Conservation (phyloP, 768 basidiomycete species). For the Tricholoma bakamatsutake region DNA sequence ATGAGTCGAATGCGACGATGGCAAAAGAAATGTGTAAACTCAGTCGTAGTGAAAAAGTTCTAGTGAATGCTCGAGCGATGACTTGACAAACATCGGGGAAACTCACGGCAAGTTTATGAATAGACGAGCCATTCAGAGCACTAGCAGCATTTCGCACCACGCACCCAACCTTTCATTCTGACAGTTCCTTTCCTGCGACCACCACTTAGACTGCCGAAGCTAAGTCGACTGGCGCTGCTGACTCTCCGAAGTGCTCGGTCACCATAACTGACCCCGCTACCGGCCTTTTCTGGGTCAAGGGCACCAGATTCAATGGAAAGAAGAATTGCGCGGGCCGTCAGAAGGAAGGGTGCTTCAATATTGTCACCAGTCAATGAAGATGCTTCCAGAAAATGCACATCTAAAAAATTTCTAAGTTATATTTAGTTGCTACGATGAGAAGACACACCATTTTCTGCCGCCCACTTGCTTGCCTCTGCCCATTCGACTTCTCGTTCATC, state of each 20-base stretch:
- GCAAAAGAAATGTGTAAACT: neutral
- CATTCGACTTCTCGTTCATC: slow-evolving; percentile 95
- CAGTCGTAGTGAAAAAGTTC: neutral
- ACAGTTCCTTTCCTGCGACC: slow-evolving; percentile 54
- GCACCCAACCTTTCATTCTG: slow-evolving; percentile 59
- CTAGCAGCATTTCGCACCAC: slow-evolving; percentile 65
- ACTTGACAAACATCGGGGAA: neutral
- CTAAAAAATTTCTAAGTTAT: slow-evolving; percentile 33
- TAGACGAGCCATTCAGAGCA: neutral
- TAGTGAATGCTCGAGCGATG: neutral
- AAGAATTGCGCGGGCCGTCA: slow-evolving; percentile 83
- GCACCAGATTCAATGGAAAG: slow-evolving; percentile 86
- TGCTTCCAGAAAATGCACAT: slow-evolving; percentile 88
- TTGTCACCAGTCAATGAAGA: slow-evolving; percentile 93
- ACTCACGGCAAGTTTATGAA: neutral
- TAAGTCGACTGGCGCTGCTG: slow-evolving; percentile 83
- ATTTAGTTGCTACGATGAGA: slow-evolving; percentile 1
- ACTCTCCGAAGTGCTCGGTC: slow-evolving; percentile 89
- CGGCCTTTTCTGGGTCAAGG: slow-evolving; percentile 90
- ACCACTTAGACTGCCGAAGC: slow-evolving; percentile 78
- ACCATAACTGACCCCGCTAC: slow-evolving; percentile 94
- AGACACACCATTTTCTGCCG: slow-evolving; percentile 82
- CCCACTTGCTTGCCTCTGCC: slow-evolving; percentile 93
- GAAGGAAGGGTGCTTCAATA: slow-evolving; percentile 87
- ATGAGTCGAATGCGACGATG: slow-evolving; percentile 3